Evolutionary conservation across 1,284 basidiomycete genomes (phyloP).

Genomic region (Sanghuangporus weigelae): DNA sequence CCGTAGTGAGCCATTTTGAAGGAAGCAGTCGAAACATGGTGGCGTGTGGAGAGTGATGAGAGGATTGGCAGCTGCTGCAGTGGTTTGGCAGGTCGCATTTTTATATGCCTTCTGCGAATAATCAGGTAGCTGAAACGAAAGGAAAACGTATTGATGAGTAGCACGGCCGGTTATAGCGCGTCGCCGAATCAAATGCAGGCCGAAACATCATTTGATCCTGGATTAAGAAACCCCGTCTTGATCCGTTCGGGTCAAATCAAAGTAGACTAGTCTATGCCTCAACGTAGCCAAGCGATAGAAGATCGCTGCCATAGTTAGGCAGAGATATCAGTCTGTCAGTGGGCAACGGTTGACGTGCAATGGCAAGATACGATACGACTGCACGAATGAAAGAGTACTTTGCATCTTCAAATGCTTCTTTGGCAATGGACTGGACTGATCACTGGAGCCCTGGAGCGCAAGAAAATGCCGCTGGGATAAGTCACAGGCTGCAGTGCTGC

Average conservation of each 20-base stretch:
- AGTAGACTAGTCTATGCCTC: no score
- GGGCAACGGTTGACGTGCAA: no score
- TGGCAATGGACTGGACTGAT: no score
- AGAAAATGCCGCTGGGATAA: no score
- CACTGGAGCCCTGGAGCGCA: no score
- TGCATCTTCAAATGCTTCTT: no score
- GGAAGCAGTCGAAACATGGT: constrained; percentile 5
- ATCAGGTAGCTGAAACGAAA: background rate
- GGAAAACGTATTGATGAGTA: background rate
- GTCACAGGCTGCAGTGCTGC: no score
- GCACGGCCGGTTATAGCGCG: background rate
- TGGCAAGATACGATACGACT: no score
- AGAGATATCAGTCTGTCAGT: no score
- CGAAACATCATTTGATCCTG: background rate
- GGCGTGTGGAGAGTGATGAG: background rate
- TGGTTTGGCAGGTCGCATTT: background rate
- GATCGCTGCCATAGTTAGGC: no score
- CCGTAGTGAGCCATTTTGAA: background rate
- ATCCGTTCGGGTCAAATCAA: background rate
- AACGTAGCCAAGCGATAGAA: no score
- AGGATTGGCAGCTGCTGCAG: background rate
- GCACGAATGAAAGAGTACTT: no score
- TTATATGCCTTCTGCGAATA: background rate
- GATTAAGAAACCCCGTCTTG: background rate
- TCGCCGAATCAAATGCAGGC: background rate